phyloP scores from a whole-genome alignment of 148 eudicot genomes.

The Pharnaceum exiguum region DNA sequence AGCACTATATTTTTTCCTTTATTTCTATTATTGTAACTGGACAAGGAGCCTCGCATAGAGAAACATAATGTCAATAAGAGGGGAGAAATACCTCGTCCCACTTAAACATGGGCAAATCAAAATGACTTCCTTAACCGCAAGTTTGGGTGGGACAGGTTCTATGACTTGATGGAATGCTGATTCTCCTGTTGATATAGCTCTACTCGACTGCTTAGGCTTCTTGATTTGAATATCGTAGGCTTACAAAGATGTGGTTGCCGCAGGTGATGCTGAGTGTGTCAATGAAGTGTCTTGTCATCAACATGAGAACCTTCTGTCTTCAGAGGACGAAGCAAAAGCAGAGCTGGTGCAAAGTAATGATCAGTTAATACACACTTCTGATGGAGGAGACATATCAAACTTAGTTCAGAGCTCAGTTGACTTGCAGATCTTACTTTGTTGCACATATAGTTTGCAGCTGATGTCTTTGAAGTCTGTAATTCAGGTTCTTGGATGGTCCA shows the following conservation, averaged over 20 bases:
- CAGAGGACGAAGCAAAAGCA: conserved; percentile 32
- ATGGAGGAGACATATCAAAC: conserved; percentile 28
- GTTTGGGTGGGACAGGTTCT: no score
- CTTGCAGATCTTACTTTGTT: conserved; percentile 67
- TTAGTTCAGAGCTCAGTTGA: conserved; percentile 29
- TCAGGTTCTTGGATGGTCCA: conserved; percentile 44
- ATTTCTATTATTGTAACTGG: no score
- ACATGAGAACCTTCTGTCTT: conserved; percentile 23
- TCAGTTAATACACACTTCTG: conserved; percentile 23
- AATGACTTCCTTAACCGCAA: no score
- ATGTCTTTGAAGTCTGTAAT: conserved; percentile 56
- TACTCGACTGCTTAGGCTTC: conserved; percentile 1
- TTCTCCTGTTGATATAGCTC: neutral
- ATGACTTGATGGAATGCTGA: no score
- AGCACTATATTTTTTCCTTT: conserved; percentile 2
- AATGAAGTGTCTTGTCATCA: conserved; percentile 39
- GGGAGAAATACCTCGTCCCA: no score
- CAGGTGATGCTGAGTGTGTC: conserved; percentile 48
- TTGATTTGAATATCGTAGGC: neutral
- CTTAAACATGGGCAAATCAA: no score
- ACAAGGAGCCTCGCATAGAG: no score
- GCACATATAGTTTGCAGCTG: conserved; percentile 42
- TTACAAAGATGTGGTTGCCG: conserved; percentile 22
- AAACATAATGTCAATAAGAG: no score
- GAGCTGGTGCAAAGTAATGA: conserved; percentile 25